These are phyloP conservation scores for Penicillium sp. DNA, from an alignment of 2,329 filamentous ascomycete genomes.

Conservation along the genomic window DNA sequence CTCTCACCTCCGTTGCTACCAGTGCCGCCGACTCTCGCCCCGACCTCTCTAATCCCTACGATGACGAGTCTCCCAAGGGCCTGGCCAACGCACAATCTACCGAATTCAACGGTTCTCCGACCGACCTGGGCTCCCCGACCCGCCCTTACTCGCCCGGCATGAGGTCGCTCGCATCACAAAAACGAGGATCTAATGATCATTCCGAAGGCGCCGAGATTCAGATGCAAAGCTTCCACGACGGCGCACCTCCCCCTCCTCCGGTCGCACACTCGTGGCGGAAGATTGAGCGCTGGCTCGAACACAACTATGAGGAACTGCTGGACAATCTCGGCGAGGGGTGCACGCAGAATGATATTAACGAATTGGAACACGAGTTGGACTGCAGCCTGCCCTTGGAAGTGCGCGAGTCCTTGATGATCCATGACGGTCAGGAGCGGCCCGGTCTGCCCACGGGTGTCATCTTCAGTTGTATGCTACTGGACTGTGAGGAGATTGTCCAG, in stretches of 20 bases:
- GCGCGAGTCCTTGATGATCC: conserved; percentile 82
- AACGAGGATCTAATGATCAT: conserved; percentile 58
- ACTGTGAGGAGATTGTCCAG: conserved; percentile 96
- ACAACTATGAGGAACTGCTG: conserved; percentile 89
- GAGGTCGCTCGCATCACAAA: conserved; percentile 70
- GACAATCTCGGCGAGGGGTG: conserved; percentile 92
- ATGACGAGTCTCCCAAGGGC: conserved; percentile 63
- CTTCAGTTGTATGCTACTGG: conserved; percentile 90
- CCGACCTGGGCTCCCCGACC: conserved; percentile 55
- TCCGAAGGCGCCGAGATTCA: conserved; percentile 82
- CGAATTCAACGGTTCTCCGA: conserved; percentile 60
- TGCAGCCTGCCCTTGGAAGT: conserved; percentile 91
- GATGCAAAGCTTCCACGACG: conserved; percentile 94
- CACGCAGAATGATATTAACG: conserved; percentile 92
- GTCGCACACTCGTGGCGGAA: conserved; percentile 87
- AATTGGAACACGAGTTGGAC: conserved; percentile 92
- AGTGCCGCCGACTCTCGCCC: conserved; percentile 80
- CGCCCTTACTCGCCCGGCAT: conserved; percentile 88
- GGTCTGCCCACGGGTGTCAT: conserved; percentile 88
- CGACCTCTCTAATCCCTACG: conserved; percentile 76
- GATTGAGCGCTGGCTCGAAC: conserved; percentile 91
- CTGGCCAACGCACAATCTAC: conserved; percentile 57
- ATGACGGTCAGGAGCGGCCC: conserved; percentile 96
- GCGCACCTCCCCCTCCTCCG: conserved; percentile 83
- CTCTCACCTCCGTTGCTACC: conserved; percentile 83